phyloP scores from a whole-genome alignment of 2,329 filamentous ascomycete species.

The Neobulgaria alba region DNA sequence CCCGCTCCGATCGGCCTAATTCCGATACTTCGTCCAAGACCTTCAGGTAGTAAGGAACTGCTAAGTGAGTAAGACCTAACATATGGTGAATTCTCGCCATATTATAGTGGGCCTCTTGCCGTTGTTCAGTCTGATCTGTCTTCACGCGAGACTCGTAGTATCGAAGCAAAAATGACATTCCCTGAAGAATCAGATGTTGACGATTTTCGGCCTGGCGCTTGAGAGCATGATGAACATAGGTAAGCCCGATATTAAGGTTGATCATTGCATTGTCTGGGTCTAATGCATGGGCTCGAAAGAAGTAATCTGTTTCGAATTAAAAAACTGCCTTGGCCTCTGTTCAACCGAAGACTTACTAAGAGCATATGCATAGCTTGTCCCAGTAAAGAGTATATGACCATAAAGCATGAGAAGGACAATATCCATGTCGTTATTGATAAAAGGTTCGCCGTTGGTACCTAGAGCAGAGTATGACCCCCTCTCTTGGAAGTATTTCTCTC shows the following conservation, averaged over 20 bases:
- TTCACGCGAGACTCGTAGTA: constrained; percentile 56
- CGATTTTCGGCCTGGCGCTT: constrained; percentile 87
- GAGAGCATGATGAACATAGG: constrained; percentile 80
- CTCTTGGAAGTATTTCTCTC: constrained; percentile 35
- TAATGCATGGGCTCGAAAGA: constrained; percentile 66
- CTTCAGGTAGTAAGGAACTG: constrained; percentile 58
- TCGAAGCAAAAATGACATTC: constrained; percentile 67
- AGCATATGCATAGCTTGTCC: constrained; percentile 74
- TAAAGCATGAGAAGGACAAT: constrained; percentile 79
- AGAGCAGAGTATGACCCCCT: constrained; percentile 31
- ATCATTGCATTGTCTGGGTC: constrained; percentile 70
- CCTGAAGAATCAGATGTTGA: constrained; percentile 80
- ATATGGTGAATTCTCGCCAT: constrained; percentile 68
- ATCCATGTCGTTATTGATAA: constrained; percentile 45
- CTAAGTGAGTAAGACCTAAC: constrained; percentile 64
- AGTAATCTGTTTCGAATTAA: constrained; percentile 71
- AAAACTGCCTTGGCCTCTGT: no score
- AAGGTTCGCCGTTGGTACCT: constrained; percentile 28
- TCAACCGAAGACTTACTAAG: constrained; percentile 62
- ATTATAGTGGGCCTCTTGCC: constrained; percentile 77
- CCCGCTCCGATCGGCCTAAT: constrained; percentile 22
- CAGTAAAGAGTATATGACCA: constrained; percentile 79
- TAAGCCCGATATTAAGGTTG: constrained; percentile 71
- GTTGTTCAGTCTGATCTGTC: constrained; percentile 32
- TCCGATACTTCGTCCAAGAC: constrained; percentile 34